Evolutionary conservation across 805 yeast species (phyloP).

Genomic region (Nakazawaea anatomiae): DNA sequence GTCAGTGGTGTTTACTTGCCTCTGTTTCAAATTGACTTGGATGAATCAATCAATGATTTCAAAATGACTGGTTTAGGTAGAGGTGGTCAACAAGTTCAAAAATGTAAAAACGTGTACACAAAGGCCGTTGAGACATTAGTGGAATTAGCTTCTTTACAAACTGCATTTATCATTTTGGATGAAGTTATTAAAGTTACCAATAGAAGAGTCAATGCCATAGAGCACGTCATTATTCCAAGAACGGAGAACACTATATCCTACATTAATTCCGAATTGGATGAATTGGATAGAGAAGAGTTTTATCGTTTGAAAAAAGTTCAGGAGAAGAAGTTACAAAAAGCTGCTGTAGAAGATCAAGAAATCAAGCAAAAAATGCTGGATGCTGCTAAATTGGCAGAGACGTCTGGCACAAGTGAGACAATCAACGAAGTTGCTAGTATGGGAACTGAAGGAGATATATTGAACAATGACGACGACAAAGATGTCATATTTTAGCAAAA

Average conservation of each 20-base stretch:
- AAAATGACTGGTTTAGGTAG: constrained; percentile 95
- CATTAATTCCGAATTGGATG: constrained; percentile 94
- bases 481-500: not conserved
- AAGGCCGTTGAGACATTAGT: constrained; percentile 96
- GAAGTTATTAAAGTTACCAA: constrained; percentile 97
- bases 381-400: constrained; percentile 17
- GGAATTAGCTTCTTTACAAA: constrained; percentile 91
- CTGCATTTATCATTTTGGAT: constrained; percentile 93
- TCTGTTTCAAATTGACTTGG: constrained; percentile 79
- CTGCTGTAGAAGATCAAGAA: constrained; percentile 58
- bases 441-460: constrained; percentile 18
- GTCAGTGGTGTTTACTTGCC: constrained; percentile 95
- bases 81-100: constrained; percentile 97
- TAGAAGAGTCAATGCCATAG: constrained; percentile 97
- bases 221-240: constrained; percentile 95
- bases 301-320: constrained; percentile 95
- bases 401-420: constrained; percentile 30
- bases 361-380: constrained; percentile 25
- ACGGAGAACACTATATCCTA: constrained; percentile 91
- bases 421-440: constrained; percentile 34
- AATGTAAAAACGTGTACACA: constrained; percentile 88
- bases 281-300: constrained; percentile 96
- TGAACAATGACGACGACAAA: constrained; percentile 2
- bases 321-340: constrained; percentile 83
- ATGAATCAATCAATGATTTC: constrained; percentile 86